Base-by-base conservation (phyloP, 768 basidiomycete species). In the Nidularia sp. region DNA sequence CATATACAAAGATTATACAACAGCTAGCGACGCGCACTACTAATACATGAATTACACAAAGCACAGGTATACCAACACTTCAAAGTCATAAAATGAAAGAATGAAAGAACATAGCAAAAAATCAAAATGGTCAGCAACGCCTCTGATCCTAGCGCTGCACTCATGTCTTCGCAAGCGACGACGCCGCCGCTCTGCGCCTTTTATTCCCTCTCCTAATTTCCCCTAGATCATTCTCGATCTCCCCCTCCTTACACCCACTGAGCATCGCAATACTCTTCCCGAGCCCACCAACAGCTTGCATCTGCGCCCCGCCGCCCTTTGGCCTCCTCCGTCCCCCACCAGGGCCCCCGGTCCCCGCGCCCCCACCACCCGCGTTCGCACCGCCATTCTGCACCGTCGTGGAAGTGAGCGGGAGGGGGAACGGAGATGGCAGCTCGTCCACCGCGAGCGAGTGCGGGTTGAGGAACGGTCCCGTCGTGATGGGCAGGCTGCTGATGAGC, bases 361-460 rank as follows among this genome's bases (percentile, higher is more conserved):
- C 69, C 12, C 65, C 70, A 3, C 64, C 7, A 3, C 15, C 62
- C 9, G 50, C 46, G 10, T 43, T 48, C 9, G 34, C 10, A 10
- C 57, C 56, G 9, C 66, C 70, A 55, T 49, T 70, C 59, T 70
- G 72, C 39, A 72, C 65, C n/a, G 74, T 71, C 12, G 76, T 77
- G 3, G 80, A 74, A 5, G 84, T 86, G 8, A 92, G 79, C 1
- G 87, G 79, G 7, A 90, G 74, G 0, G 90, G 88, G 74, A 90
- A 92, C 8, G 88, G 88, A 0, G 91, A 93, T 2, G 90, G 88
- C 35, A 93, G 79, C 61, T 93, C 91, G 57, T 93, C 91, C 39
- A 92, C 86, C 2, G 88, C 79, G 45, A 93, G 84, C 4, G 91
- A 93, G 62, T 90, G 88, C 2, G 90, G 90, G 63, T 91, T 93